Evolutionary conservation across 2,329 filamentous ascomycete genomes (phyloP).

Genomic region (Kalmusia sp.): DNA sequence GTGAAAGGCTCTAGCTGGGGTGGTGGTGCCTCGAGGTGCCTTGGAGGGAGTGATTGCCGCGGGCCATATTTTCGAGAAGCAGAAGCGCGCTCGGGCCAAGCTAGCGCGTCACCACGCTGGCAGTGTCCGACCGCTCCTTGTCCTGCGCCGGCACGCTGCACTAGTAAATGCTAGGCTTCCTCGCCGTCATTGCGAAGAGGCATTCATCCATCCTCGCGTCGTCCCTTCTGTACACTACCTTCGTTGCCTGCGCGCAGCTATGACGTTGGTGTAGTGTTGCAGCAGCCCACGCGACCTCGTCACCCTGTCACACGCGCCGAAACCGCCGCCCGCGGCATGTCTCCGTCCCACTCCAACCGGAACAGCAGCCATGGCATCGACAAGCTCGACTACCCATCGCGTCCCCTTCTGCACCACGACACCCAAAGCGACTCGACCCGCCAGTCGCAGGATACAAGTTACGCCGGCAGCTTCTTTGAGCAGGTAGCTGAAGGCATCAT

Average conservation of each 20-base stretch:
- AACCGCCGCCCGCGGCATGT: slow-evolving; percentile 28
- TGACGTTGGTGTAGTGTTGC: slow-evolving; percentile 10
- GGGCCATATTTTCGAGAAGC: background rate
- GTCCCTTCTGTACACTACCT: background rate
- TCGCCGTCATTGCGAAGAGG: background rate
- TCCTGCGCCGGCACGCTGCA: slow-evolving; percentile 5
- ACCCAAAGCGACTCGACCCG: slow-evolving; percentile 35
- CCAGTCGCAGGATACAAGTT: slow-evolving; percentile 52
- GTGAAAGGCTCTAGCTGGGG: slow-evolving; percentile 5
- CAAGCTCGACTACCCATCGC: slow-evolving; percentile 58
- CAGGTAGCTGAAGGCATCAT: slow-evolving; percentile 68
- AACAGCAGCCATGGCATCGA: slow-evolving; percentile 50
- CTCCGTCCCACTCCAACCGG: slow-evolving; percentile 40
- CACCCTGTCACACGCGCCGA: slow-evolving; percentile 26
- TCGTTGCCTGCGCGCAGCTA: slow-evolving; percentile 6
- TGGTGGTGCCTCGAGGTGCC: slow-evolving; percentile 10
- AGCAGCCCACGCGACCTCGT: slow-evolving; percentile 16
- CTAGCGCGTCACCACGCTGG: slow-evolving; percentile 5
- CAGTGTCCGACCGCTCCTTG: slow-evolving; percentile 23
- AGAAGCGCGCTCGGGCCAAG: background rate
- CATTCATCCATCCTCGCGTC: background rate
- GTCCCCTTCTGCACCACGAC: slow-evolving; percentile 50
- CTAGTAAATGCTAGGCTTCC: background rate
- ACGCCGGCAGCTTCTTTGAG: slow-evolving; percentile 63
- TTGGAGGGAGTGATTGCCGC: background rate